A percentile compares a stretch with the other conserved stretches of the same genome.
phyloP scores from a whole-genome alignment of 1,284 basidiomycete genomes.

The Cutaneotrichosporon sp. region DNA sequence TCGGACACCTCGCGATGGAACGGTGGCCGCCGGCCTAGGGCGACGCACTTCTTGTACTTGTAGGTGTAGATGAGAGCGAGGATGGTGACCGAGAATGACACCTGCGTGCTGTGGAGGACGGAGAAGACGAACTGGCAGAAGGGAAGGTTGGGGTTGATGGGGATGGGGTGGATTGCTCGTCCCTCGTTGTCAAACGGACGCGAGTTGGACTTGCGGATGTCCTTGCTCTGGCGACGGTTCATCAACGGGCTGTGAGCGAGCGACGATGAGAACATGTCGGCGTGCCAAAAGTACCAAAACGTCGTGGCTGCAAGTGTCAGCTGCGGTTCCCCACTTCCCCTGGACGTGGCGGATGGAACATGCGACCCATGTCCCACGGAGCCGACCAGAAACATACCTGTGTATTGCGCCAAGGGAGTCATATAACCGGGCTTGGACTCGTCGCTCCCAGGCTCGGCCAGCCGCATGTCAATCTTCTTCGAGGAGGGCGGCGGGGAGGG shows the following conservation, averaged over 20 bases:
- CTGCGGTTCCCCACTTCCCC: background rate
- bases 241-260: background rate
- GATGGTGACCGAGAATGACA: conserved; percentile 86
- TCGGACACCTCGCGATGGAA: conserved; percentile 60
- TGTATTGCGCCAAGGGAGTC: conserved; percentile 46
- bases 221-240: conserved; percentile 15
- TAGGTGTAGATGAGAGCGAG: conserved; percentile 87
- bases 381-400: conserved; percentile 34
- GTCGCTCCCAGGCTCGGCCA: conserved; percentile 39
- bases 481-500: conserved; percentile 19
- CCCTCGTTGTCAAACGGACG: conserved; percentile 25
- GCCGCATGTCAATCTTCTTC: conserved; percentile 43
- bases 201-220: conserved; percentile 13
- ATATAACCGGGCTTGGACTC: conserved; percentile 40
- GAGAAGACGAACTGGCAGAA: conserved; percentile 27
- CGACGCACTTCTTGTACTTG: conserved; percentile 63
- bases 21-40: conserved; percentile 52
- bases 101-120: conserved; percentile 80
- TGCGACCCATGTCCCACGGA: background rate
- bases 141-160: conserved; percentile 19
- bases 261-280: conserved; percentile 25
- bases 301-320: conserved; percentile 41
- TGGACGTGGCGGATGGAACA: background rate
- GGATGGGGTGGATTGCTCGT: conserved; percentile 14
- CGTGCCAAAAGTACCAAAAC: conserved; percentile 50